A percentile compares a stretch with the other conserved stretches of the same genome.
Evolutionary conservation across 2,329 filamentous ascomycete species (phyloP).

Genomic region (Colletotrichum neosansevieriae): DNA sequence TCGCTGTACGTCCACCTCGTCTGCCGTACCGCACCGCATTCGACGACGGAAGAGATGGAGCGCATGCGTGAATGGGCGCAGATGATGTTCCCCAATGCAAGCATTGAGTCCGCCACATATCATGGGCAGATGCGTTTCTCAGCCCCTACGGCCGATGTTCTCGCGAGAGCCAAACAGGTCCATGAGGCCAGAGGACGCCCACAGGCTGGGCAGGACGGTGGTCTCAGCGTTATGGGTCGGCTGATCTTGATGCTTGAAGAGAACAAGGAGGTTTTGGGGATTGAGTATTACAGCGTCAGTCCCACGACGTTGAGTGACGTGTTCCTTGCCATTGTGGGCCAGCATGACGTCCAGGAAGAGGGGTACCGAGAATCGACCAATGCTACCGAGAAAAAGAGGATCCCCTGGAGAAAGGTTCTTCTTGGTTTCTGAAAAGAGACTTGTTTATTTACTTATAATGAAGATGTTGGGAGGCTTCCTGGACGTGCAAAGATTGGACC

Average conservation of each 20-base stretch:
- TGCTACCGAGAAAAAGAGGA: constrained; percentile 11
- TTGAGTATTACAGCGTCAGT: constrained; percentile 88
- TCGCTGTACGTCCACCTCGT: constrained; percentile 86
- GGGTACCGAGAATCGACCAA: constrained; percentile 52
- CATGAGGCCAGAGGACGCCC: not conserved
- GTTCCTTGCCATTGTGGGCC: constrained; percentile 85
- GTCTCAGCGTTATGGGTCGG: constrained; percentile 68
- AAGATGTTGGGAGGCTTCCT: not conserved
- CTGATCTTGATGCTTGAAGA: constrained; percentile 81
- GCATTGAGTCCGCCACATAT: constrained; percentile 71
- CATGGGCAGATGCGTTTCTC: constrained; percentile 47
- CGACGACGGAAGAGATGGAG: constrained; percentile 75
- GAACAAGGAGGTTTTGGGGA: constrained; percentile 73
- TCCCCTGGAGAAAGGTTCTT: constrained; percentile 25
- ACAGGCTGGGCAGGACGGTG: no score
- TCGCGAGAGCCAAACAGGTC: not conserved
- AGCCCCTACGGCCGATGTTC: constrained; percentile 40
- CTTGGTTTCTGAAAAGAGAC: constrained; percentile 4
- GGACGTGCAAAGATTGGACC: no score
- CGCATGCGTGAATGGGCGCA: constrained; percentile 75
- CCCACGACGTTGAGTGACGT: constrained; percentile 94
- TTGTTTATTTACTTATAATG: not conserved
- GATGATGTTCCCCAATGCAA: constrained; percentile 70
- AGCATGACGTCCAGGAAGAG: constrained; percentile 84
- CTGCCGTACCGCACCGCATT: constrained; percentile 79